Evolutionary conservation across 2,329 filamentous ascomycete genomes (phyloP), one percentile per base, ranked within the genome.

Genomic region (Sporothrix dimorphospora): DNA sequence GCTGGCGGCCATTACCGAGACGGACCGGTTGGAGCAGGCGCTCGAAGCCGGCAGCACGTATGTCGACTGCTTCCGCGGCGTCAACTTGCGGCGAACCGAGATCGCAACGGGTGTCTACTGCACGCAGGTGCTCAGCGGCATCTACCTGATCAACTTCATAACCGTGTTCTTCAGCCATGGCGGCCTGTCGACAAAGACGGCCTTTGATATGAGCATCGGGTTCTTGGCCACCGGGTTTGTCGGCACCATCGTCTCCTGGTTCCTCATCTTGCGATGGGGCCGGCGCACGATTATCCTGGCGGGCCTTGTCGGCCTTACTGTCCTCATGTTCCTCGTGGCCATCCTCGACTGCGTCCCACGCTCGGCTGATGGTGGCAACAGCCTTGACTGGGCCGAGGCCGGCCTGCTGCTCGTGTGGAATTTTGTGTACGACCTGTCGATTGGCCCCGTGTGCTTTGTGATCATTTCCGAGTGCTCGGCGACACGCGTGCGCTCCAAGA

Each of bases 111-210:
- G 90, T 78, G 88, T 89, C 4, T 91, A 90, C 82, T 85, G 87
- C 3, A 89, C 89, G 2, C 90, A 92, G 76, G 89, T 90, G 24
- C 81, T 91, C 2, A 87, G 86, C 69, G 89, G 90, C 27, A 88
- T 89, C 74, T 88, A 89, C 19, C 86, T 91, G 74, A 88, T 89
- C 65, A 87, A 87, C 71, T 92, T 90, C 74, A 89, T 87, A 0
- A 90, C 87, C 1, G 89, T 89, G 76, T 86, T 86, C 77, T 89
- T 90, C 76, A 81, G 87, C 74, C 85, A 88, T 76, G 88, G 87
- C 3, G 88, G 88, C 1, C 78, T 90, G 38, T 76, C 79, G 11
- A 63, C 65, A 8, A 38, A 0, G 80, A 83, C 1, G 79, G 82
- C 84, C 27, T 90, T 88, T 73, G 81, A 85, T 71, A 87, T 90